These are phyloP conservation scores for Paracorniculantispora psalliotae DNA, from an alignment of 2,329 filamentous ascomycete genomes.

Conservation along the genomic window DNA sequence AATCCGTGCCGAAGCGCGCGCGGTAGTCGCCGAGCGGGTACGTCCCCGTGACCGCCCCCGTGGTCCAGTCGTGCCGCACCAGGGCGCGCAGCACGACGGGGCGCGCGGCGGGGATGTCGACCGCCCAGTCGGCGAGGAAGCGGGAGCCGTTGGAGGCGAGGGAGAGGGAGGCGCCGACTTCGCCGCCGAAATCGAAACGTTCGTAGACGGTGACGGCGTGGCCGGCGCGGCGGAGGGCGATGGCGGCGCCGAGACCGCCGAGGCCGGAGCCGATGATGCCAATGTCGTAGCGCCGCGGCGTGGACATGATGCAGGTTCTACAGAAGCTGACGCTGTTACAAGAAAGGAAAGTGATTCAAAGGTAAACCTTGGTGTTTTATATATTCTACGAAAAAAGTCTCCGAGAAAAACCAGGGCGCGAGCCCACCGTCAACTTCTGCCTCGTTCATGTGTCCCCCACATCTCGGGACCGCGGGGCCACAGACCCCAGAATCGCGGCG, in stretches of 20 bases:
- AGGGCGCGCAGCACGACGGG: constrained; percentile 56
- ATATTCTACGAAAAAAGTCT: no score
- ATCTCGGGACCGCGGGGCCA: neutral
- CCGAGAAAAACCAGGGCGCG: no score
- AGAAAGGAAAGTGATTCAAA: no score
- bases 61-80: constrained; percentile 60
- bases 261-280: constrained; percentile 36
- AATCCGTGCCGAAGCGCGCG: constrained; percentile 53
- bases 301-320: neutral
- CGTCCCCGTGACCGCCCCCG: constrained; percentile 53
- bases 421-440: no score
- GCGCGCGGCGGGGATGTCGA: constrained; percentile 54
- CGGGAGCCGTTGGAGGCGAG: constrained; percentile 61
- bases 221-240: constrained; percentile 36
- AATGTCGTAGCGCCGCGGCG: constrained; percentile 25
- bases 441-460: no score
- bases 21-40: constrained; percentile 58
- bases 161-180: constrained; percentile 58
- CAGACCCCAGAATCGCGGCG: neutral
- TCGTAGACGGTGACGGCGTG: constrained; percentile 54
- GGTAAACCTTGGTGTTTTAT: no score
- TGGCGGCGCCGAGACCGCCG: constrained; percentile 34
- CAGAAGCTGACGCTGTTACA: no score
- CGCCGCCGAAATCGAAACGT: constrained; percentile 56
- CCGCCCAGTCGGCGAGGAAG: constrained; percentile 58